Base-by-base conservation (phyloP, 1,284 basidiomycete genomes). In the Abortiporus biennis region DNA sequence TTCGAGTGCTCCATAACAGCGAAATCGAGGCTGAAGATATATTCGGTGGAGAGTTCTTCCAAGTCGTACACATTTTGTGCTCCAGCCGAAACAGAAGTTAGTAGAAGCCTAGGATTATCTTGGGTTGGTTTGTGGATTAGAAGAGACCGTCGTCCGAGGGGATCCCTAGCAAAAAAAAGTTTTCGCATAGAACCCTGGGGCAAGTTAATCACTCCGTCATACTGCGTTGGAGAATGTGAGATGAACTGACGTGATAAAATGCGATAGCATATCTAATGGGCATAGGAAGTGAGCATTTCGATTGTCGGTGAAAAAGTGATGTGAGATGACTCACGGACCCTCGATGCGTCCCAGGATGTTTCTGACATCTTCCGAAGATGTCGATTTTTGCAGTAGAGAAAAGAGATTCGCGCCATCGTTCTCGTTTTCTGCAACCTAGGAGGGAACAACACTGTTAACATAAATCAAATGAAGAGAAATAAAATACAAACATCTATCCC, bases 81-180 rank as follows among this genome's bases (percentile, higher is more conserved):
- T 4, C 81, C 81, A 27, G 61, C 58, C n/a, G 85, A 82, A 2
- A 80, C 78, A 1, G 85, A 90, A 3, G 81, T 62, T 12, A 89
- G 58, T 20, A 89, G 56, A 29, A 88, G 66, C 47, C 73, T 69
- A 0, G 80, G 78, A 4, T 65, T 61, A 16, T 49, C 42, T 1
- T 48, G 38, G 13, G 69, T 72, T 13, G 83, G 80, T 44, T 61
- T 64, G 46, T 85, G 78, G 16, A 90, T 62, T 1, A 98, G 68
- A 1, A 99, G 72, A 5, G 94, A 98, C 32, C 96, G 77, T 21
- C 96, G 76, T 1, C 95, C 94, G 1, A 98, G 75, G 1, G 92
- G 90, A 61, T 99, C 95, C 36, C 94, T 74, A 4, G 77, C 89
- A 57, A 89, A 94, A 62, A 80, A 85, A 2, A 97, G 51, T 25